These are phyloP conservation scores for Penicillium corylophilum DNA, from an alignment of 2,329 filamentous ascomycete species.

Conservation along the genomic window DNA sequence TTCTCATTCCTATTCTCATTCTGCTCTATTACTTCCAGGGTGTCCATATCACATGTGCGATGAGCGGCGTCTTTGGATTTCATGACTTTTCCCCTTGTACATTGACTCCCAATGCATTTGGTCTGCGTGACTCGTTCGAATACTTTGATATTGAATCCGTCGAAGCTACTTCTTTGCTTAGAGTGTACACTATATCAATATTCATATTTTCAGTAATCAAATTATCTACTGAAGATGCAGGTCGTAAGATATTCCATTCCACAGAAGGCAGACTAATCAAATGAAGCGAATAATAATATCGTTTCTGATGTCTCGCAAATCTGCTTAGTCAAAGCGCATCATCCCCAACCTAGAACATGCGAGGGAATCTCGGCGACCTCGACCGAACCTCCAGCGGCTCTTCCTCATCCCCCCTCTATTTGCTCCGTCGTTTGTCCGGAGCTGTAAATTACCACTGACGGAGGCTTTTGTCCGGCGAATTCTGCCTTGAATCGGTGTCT, in stretches of 20 bases:
- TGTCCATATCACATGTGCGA: conserved; percentile 16
- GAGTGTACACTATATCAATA: neutral
- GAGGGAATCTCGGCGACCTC: conserved; percentile 34
- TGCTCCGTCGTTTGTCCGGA: neutral
- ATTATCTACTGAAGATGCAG: conserved; percentile 12
- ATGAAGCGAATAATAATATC: too few species aligned
- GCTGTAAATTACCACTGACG: neutral
- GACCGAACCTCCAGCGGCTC: conserved; percentile 28
- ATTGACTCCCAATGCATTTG: conserved; percentile 16
- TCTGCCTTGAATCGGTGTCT: neutral
- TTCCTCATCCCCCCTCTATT: conserved; percentile 28
- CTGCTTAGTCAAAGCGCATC: conserved; percentile 26
- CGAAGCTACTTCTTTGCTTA: neutral
- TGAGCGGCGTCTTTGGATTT: conserved; percentile 15
- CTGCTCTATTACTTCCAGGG: conserved; percentile 6
- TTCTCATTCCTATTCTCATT: conserved; percentile 7
- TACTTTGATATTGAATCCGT: neutral
- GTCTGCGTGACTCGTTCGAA: neutral
- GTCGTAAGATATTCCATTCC: neutral
- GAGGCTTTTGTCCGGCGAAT: neutral
- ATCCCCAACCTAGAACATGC: conserved; percentile 12
- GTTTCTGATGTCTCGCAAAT: neutral
- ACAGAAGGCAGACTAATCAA: neutral
- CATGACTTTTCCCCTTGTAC: conserved; percentile 8
- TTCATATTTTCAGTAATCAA: neutral